Base-by-base conservation (phyloP, 2,329 filamentous ascomycete species). In the Xylariaceae sp. region DNA sequence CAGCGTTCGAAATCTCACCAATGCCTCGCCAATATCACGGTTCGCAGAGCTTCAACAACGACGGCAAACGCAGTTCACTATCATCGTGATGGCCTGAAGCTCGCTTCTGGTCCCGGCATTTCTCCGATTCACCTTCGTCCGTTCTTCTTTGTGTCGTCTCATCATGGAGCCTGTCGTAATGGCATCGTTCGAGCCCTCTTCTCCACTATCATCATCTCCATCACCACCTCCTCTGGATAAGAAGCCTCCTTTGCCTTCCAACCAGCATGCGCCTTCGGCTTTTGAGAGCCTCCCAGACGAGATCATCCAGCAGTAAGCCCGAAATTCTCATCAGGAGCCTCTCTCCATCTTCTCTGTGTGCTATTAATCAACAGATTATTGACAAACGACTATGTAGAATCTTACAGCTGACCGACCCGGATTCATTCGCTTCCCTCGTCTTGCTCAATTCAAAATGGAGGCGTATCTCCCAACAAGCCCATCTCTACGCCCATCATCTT, bases 401-500 rank as follows among this genome's bases (percentile, higher is more conserved):
- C 61, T 77, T 88, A 30, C 76, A 77, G 60, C 74, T 77, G 30
- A 77, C 82, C 59, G 83, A 85, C 58, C 79, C 86, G 40, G 81
- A 83, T 69, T 80, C 79, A 54, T 89, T 88, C 70, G 85, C 86
- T 37, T 88, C 86, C 30, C 79, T 89, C 57, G 72, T 85, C 39
- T 72, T 88, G 46, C 73, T 89, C 60, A 88, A 87, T 73, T 74
- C 80, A 43, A 85, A 84, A 73, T 88, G 85, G 85, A 77, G 84
- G 55, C 76, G 76, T 50, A 79, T 85, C 57, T 86, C 86, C 9
- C 84, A 87, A 65, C 81, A 83, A 61, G 72, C 82, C 20, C 76
- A 85, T 60, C 79, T 89, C 50, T 89, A 88, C 68, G 77, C 78
- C 32, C 75, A 81, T 60, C 85, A 88, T 59, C 77, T 89, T 29